A percentile compares a stretch with the other conserved stretches of the same genome.
Evolutionary conservation across 2,329 filamentous ascomycete species (phyloP).

Genomic region (Botrytis hyacinthi): DNA sequence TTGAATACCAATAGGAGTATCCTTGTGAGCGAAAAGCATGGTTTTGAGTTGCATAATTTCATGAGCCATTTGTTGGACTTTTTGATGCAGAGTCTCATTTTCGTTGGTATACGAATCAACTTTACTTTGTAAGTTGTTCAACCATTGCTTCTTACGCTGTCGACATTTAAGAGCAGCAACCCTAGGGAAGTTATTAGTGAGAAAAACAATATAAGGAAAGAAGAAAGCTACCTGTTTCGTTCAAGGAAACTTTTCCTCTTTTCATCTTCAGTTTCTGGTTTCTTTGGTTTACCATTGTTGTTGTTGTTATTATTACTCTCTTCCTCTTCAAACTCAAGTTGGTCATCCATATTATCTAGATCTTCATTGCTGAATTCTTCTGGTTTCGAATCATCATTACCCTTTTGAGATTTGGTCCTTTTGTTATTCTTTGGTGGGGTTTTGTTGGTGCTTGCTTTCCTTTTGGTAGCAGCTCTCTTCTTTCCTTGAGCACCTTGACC

Average conservation of each 20-base stretch:
- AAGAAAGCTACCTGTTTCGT: constrained; percentile 73
- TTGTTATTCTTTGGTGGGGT: neutral
- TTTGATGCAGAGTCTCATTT: constrained; percentile 81
- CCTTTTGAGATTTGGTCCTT: neutral
- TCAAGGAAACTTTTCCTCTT: constrained; percentile 98
- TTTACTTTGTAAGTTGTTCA: constrained; percentile 89
- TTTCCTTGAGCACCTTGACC: constrained; percentile 4
- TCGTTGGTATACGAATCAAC: constrained; percentile 91
- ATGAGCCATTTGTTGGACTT: constrained; percentile 81
- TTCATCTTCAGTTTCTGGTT: constrained; percentile 92
- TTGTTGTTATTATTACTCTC: constrained; percentile 55
- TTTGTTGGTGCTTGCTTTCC: neutral
- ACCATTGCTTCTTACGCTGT: constrained; percentile 98
- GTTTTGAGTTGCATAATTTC: constrained; percentile 96
- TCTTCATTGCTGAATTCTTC: constrained; percentile 13
- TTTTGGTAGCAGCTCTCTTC: neutral
- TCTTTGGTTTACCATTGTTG: constrained; percentile 57
- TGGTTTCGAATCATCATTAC: neutral
- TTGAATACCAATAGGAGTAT: constrained; percentile 87
- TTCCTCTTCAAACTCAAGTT: constrained; percentile 49
- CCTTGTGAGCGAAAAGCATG: constrained; percentile 87
- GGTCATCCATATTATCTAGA: constrained; percentile 22
- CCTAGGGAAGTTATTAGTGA: constrained; percentile 47
- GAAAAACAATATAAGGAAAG: neutral
- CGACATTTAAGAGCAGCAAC: constrained; percentile 96